Conservation (phyloP, 75 land plant species). For the Pinus taeda region DNA sequence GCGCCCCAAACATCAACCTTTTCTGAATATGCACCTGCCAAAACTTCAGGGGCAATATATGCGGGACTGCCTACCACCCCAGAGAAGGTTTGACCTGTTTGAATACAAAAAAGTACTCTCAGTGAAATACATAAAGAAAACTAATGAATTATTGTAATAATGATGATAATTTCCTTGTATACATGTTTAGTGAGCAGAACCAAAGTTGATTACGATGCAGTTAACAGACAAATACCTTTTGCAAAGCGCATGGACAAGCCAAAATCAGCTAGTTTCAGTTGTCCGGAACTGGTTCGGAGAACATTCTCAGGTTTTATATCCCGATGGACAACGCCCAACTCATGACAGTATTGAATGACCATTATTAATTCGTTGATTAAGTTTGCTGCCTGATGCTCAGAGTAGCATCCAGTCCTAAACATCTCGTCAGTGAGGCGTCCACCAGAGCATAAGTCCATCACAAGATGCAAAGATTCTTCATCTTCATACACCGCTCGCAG, state of each 20-base stretch:
- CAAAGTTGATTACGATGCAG: no score
- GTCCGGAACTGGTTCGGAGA: conserved; percentile 41
- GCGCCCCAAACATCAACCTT: conserved; percentile 84
- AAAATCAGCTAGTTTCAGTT: conserved; percentile 81
- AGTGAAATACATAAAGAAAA: background rate
- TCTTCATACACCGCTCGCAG: conserved; percentile 40
- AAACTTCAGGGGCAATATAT: conserved; percentile 83
- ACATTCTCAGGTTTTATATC: conserved; percentile 89
- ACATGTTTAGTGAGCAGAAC: background rate
- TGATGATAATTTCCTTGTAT: background rate
- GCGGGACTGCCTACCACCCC: conserved; percentile 82
- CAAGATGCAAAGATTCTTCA: conserved; percentile 23
- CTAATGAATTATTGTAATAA: background rate
- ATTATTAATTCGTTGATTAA: conserved; percentile 20
- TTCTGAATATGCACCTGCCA: conserved; percentile 55
- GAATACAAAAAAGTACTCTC: background rate
- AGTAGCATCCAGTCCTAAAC: conserved; percentile 11
- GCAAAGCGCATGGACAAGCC: conserved; percentile 65
- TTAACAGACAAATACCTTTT: conserved; percentile 31
- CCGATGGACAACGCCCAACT: conserved; percentile 61
- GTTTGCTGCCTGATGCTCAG: conserved; percentile 27
- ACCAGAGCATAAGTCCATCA: conserved; percentile 46
- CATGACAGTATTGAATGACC: conserved; percentile 25
- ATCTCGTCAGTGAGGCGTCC: conserved; percentile 20
- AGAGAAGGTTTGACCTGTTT: conserved; percentile 53